These are phyloP conservation scores for Phtheirospermum japonicum DNA, from an alignment of 257 asterid genomes.

Conservation along the genomic window DNA sequence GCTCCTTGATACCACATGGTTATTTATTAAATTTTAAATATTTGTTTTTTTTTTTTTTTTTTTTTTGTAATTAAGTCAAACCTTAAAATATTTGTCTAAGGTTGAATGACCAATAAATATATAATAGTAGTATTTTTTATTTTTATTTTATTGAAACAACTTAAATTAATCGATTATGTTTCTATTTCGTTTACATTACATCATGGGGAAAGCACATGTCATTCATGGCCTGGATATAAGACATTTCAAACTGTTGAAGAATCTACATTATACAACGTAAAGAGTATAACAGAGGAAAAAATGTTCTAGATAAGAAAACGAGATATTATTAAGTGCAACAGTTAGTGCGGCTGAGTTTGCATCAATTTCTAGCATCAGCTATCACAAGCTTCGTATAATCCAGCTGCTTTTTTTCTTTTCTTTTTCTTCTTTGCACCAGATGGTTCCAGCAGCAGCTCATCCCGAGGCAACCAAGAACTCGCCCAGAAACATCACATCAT, in stretches of 20 bases:
- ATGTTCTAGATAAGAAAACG: slow-evolving; percentile 8
- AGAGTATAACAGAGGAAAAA: slow-evolving; percentile 15
- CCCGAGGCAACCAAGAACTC: too few species aligned
- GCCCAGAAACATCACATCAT: too few species aligned
- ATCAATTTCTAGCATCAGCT: slow-evolving; percentile 14
- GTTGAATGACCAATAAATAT: too few species aligned
- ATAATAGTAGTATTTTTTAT: too few species aligned
- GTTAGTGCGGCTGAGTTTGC: slow-evolving; percentile 1
- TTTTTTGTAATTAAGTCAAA: too few species aligned
- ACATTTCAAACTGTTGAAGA: slow-evolving; percentile 18
- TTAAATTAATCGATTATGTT: too few species aligned
- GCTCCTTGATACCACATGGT: too few species aligned
- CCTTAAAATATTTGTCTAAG: too few species aligned
- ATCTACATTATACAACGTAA: slow-evolving; percentile 5
- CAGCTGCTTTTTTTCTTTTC: not conserved
- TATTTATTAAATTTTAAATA: too few species aligned
- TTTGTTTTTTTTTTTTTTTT: too few species aligned
- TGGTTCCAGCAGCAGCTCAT: too few species aligned
- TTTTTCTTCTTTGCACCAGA: slow-evolving; percentile 12
- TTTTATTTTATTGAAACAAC: too few species aligned
- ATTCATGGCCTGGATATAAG: slow-evolving; percentile 2
- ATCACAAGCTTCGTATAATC: not conserved
- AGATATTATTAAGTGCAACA: not conserved
- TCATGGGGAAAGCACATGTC: slow-evolving; percentile 6
- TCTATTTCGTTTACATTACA: not conserved